Percentiles rank a stretch among this genome's conserved stretches.
Evolutionary conservation across 208 protist genomes (phyloP).

Genomic region (Leptomonas pyrrhocoris): DNA sequence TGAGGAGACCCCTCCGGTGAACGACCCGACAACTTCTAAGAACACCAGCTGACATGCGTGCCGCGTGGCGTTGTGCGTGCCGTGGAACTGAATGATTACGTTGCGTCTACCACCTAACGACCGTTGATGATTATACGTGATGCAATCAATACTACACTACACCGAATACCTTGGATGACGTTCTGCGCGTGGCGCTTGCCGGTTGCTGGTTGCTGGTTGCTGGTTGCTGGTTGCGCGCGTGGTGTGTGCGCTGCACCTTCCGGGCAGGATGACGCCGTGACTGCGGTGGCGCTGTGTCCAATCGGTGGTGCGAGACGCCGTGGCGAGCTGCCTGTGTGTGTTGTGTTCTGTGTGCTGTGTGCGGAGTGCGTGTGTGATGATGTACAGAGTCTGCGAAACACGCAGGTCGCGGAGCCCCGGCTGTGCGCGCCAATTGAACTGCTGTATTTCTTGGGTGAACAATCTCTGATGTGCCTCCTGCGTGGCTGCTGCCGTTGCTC

Average conservation of each 20-base stretch:
- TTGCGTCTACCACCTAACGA: slow-evolving; percentile 24
- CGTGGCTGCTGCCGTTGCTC: slow-evolving; percentile 2
- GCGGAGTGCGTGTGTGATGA: slow-evolving; percentile 21
- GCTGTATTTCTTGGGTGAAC: slow-evolving; percentile 38
- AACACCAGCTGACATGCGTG: slow-evolving; percentile 16
- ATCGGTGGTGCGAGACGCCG: slow-evolving; percentile 25
- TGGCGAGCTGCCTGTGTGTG: neutral
- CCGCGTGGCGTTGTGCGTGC: neutral
- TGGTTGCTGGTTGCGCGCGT: too few relatives aligned
- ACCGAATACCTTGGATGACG: slow-evolving; percentile 30
- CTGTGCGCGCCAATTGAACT: slow-evolving; percentile 5
- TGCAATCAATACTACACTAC: slow-evolving; percentile 33
- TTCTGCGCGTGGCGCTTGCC: slow-evolving; percentile 2
- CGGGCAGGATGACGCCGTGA: slow-evolving; percentile 16
- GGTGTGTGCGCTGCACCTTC: slow-evolving; percentile 2
- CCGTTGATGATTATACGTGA: slow-evolving; percentile 25
- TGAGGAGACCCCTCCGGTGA: slow-evolving; percentile 13
- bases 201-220: too few relatives aligned
- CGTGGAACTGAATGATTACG: slow-evolving; percentile 18
- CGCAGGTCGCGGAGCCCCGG: slow-evolving; percentile 16
- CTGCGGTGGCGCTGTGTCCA: slow-evolving; percentile 11
- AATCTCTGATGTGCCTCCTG: slow-evolving; percentile 27
- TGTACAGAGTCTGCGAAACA: slow-evolving; percentile 24
- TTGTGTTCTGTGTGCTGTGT: neutral
- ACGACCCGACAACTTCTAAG: slow-evolving; percentile 12